These are phyloP conservation scores for Luzula sylvatica DNA, from an alignment of 176 grass and related monocot species.

Conservation along the genomic window DNA sequence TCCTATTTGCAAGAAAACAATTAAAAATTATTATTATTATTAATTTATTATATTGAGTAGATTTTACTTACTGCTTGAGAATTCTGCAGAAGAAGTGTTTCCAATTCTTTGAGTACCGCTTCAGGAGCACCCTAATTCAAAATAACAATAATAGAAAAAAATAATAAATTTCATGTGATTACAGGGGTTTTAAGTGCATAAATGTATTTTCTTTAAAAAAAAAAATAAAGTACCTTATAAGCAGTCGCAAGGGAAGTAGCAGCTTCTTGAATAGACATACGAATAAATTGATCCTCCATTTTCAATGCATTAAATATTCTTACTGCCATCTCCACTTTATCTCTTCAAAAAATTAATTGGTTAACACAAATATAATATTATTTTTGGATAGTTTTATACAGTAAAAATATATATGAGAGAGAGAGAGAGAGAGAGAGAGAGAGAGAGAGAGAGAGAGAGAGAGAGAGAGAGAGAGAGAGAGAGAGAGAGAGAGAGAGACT, in stretches of 20 bases:
- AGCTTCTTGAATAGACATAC: constrained; percentile 68
- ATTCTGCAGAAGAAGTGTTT: constrained; percentile 63
- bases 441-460: too few species aligned
- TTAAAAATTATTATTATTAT: constrained; percentile 21
- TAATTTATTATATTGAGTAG: neutral
- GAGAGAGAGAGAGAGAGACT: constrained; percentile 21
- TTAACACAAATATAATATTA: too few species aligned
- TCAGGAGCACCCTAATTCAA: constrained; percentile 56
- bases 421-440: too few species aligned
- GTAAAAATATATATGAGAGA: too few species aligned
- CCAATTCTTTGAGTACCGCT: constrained; percentile 58
- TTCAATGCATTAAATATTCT: constrained; percentile 83
- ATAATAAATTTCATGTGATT: too few species aligned
- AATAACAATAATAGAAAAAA: too few species aligned
- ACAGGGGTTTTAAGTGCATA: too few species aligned
- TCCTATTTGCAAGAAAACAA: constrained; percentile 37
- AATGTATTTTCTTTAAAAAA: neutral
- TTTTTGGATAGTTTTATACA: too few species aligned
- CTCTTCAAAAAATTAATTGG: constrained; percentile 32
- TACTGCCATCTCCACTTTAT: constrained; percentile 90
- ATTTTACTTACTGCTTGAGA: constrained; percentile 52
- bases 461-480: constrained; percentile 5
- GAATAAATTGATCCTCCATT: constrained; percentile 68
- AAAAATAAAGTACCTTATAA: constrained; percentile 55
- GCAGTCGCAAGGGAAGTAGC: constrained; percentile 72